Percentiles rank a stretch among this genome's conserved stretches.
Evolutionary conservation across 805 yeast species (phyloP).

Genomic region (Metschnikowia picachoensis): DNA sequence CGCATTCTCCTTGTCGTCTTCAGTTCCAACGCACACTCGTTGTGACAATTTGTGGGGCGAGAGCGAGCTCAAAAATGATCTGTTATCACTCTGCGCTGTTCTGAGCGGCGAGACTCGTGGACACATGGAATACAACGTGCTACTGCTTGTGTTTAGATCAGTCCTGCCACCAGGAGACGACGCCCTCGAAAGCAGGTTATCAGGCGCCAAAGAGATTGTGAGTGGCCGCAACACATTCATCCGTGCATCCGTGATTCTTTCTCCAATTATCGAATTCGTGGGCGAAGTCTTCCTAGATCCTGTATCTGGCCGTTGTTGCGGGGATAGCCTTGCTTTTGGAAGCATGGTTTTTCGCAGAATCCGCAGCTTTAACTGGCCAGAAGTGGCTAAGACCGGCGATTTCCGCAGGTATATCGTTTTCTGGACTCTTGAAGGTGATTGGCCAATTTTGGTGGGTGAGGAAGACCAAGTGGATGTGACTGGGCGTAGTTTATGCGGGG

Average conservation of each 20-base stretch:
- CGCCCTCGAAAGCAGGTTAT: neutral
- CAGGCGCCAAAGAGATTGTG: slow-evolving; percentile 1
- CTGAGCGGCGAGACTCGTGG: slow-evolving; percentile 16
- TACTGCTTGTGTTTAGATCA: slow-evolving; percentile 1
- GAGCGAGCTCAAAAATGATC: neutral
- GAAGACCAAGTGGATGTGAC: slow-evolving; percentile 5
- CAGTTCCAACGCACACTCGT: neutral
- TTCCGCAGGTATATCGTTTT: slow-evolving; percentile 1
- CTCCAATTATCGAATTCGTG: too few species aligned
- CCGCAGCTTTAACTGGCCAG: neutral
- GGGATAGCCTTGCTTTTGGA: slow-evolving; percentile 1
- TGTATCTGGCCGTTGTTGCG: neutral
- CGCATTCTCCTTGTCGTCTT: slow-evolving; percentile 17
- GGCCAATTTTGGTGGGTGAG: slow-evolving; percentile 9
- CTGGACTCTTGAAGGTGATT: slow-evolving; percentile 12
- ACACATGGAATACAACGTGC: slow-evolving; percentile 17
- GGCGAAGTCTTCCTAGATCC: too few species aligned
- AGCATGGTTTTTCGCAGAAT: neutral
- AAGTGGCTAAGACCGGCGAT: neutral
- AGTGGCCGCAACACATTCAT: slow-evolving; percentile 5
- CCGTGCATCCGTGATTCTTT: too few species aligned
- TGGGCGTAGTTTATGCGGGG: slow-evolving; percentile 8
- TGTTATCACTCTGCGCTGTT: neutral
- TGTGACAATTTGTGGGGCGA: neutral
- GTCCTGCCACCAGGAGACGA: neutral